Conservation (phyloP, 2,329 filamentous ascomycete genomes). For the Helminthosporium solani region DNA sequence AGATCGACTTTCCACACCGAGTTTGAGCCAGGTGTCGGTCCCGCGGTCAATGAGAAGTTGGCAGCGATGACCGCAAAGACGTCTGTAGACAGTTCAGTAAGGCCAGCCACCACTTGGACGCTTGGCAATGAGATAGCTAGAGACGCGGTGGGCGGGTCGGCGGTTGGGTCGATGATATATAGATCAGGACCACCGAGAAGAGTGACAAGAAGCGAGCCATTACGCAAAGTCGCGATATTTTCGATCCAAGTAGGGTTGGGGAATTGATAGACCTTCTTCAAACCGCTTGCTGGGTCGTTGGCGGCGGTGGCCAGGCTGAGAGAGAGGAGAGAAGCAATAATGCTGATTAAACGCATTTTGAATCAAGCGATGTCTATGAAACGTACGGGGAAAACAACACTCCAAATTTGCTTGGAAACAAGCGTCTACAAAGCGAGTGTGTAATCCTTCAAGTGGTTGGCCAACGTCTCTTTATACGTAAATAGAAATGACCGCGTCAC, state of each 20-base stretch:
- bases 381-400: too few species aligned
- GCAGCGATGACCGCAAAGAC: constrained; percentile 37
- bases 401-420: too few species aligned
- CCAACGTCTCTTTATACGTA: too few species aligned
- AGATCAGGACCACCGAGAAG: constrained; percentile 35
- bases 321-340: too few species aligned
- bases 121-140: constrained; percentile 22
- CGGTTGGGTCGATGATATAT: constrained; percentile 35
- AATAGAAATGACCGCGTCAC: too few species aligned
- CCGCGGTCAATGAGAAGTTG: constrained; percentile 6
- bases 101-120: constrained; percentile 39
- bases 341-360: too few species aligned
- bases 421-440: too few species aligned
- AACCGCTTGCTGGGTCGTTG: too few species aligned
- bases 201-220: constrained; percentile 40
- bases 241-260: constrained; percentile 35
- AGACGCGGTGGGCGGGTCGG: constrained; percentile 25
- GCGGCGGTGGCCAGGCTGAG: too few species aligned
- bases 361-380: too few species aligned
- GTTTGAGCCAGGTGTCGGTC: constrained; percentile 9
- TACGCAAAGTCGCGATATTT: constrained; percentile 41
- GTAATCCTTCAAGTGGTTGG: too few species aligned
- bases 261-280: too few species aligned
- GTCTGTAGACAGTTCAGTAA: constrained; percentile 39
- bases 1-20: constrained; percentile 23